A percentile compares a stretch with the other conserved stretches of the same genome.
These are phyloP conservation scores for Ganoderma boninense DNA, from an alignment of 1,284 basidiomycete genomes.

Conservation along the genomic window DNA sequence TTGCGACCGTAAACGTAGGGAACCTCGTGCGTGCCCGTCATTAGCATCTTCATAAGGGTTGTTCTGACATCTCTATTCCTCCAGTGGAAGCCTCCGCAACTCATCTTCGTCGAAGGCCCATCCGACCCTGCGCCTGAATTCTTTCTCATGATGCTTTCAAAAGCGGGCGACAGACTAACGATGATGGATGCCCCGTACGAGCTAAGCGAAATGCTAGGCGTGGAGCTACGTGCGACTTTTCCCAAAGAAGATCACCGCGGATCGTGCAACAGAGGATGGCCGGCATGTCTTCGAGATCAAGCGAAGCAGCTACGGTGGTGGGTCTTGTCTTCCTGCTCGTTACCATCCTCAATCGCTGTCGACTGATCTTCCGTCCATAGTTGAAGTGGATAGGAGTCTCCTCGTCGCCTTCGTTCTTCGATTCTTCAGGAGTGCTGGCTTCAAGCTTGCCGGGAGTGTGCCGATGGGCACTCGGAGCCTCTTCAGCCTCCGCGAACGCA, in stretches of 20 bases:
- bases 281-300: slow-evolving; percentile 59
- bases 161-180: slow-evolving; percentile 61
- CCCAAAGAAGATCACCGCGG: slow-evolving; percentile 57
- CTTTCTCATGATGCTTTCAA: slow-evolving; percentile 69
- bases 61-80: not conserved
- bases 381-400: slow-evolving; percentile 45
- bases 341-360: not conserved
- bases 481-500: slow-evolving; percentile 50
- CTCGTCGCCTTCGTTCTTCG: slow-evolving; percentile 54
- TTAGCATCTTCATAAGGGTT: not conserved
- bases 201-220: slow-evolving; percentile 38
- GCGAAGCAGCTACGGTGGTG: slow-evolving; percentile 46
- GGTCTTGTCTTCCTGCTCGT: slow-evolving; percentile 17
- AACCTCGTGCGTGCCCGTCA: slow-evolving; percentile 52
- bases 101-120: slow-evolving; percentile 61
- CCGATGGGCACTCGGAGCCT: slow-evolving; percentile 51
- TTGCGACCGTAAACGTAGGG: slow-evolving; percentile 66
- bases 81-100: slow-evolving; percentile 58
- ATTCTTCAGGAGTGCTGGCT: slow-evolving; percentile 50
- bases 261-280: slow-evolving; percentile 56
- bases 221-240: slow-evolving; percentile 45
- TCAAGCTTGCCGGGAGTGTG: slow-evolving; percentile 56
- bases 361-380: slow-evolving; percentile 6
- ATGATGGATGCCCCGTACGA: slow-evolving; percentile 62
- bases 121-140: slow-evolving; percentile 58